These are phyloP conservation scores for Vigna angularis DNA, from an alignment of 306 rosid genomes.

Conservation along the genomic window DNA sequence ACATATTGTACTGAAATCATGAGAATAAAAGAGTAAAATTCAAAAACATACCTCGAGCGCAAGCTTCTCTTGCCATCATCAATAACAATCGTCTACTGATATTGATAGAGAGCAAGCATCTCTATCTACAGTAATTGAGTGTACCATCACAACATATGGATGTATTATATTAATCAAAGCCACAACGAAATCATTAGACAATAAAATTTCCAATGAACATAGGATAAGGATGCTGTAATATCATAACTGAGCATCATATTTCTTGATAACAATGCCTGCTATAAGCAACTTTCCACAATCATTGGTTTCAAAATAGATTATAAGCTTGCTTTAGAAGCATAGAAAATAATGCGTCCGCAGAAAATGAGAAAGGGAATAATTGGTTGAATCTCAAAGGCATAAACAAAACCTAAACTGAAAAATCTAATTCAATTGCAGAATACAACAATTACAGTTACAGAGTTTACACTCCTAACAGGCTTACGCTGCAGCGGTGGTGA, in stretches of 20 bases:
- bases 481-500: not conserved
- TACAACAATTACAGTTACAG: not conserved
- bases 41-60: slow-evolving; percentile 68
- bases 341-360: not conserved
- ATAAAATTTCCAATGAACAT: too few species aligned
- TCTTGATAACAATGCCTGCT: too few species aligned
- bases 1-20: not conserved
- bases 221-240: too few species aligned
- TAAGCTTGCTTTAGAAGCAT: not conserved
- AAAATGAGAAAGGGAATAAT: not conserved
- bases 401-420: not conserved
- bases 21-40: not conserved
- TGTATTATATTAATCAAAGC: too few species aligned
- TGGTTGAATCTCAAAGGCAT: not conserved
- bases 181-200: too few species aligned
- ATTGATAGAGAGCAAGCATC: too few species aligned
- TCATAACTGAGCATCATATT: too few species aligned
- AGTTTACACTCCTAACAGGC: not conserved
- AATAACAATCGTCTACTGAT: not conserved
- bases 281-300: too few species aligned
- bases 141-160: too few species aligned
- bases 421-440: not conserved
- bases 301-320: too few species aligned
- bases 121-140: too few species aligned
- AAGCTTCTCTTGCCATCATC: slow-evolving; percentile 57